Evolutionary conservation across 78 protist species (phyloP).

Genomic region (Dictyostelium citrinum): DNA sequence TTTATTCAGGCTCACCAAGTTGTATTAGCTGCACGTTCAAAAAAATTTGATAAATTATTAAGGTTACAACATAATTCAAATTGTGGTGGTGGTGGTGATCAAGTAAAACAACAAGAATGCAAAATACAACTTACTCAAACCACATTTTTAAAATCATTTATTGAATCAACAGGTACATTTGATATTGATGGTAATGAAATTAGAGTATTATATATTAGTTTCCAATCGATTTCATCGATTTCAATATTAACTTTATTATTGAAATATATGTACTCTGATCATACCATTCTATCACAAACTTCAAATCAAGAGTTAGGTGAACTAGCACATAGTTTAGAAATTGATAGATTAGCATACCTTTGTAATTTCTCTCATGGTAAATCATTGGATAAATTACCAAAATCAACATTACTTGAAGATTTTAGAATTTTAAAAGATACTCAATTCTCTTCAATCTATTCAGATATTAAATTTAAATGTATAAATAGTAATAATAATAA

Average conservation of each 20-base stretch:
- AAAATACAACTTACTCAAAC: not conserved
- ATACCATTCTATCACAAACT: not conserved
- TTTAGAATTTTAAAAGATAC: not conserved
- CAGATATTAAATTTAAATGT: constrained; percentile 20
- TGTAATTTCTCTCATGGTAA: constrained; percentile 4
- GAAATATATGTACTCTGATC: constrained; percentile 53
- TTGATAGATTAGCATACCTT: constrained; percentile 29
- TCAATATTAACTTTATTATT: not conserved
- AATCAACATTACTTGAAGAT: constrained; percentile 18
- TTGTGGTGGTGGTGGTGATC: not conserved
- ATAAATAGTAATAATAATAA: not conserved
- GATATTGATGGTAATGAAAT: not conserved
- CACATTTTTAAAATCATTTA: not conserved
- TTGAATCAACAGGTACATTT: not conserved
- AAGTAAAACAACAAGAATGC: not conserved
- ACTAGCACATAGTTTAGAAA: not conserved
- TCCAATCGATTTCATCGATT: not conserved
- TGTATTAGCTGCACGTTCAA: constrained; percentile 32
- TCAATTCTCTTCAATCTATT: not conserved
- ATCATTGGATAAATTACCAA: constrained; percentile 35
- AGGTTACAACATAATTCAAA: not conserved
- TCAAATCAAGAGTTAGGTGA: constrained; percentile 20
- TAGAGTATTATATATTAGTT: constrained; percentile 1
- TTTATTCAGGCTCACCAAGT: not conserved
- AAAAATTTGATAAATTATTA: not conserved